Base-by-base conservation (phyloP, 345 rosid species). In the Acer campestre region DNA sequence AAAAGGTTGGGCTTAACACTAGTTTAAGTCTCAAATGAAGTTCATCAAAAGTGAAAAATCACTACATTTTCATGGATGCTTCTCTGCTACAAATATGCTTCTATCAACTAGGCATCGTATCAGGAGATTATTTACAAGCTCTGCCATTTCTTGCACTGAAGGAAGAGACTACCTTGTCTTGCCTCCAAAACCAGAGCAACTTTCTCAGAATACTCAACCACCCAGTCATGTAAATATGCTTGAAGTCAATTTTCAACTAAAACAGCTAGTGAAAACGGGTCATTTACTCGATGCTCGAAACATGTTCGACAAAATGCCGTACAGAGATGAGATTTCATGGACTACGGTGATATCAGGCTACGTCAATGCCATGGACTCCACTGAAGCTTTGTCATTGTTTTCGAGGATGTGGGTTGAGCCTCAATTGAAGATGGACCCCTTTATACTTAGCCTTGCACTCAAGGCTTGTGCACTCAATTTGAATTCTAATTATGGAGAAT, bases 331-430 rank as follows among this genome's bases (percentile, higher is more conserved):
- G 70, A 70, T 86, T 75, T 88, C 97, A 2, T 95, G 98, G 98
- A 95, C 99, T 70, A 78, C 84, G 3, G 76, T 93, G 64, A 88
- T 93, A 74, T 84, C 93, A 12, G 94, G 97, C 12, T 93, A 92
- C 75, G 91, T 92, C 74, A 81, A 67, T 29, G 86, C 87, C 59
- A 64, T 49, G 61, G 77, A 88, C 74, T 67, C 87, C 29, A 70
- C 59, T 1, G 94, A 90, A 84, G 94, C 96, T 0, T 77, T 95
- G 74, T n/a, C 66, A 70, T 83, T 95, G 82, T 92, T 93, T 80
- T 88, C 87, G 3, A 68, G 68, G 7, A 85, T 93, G 95, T 88
- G 90, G 92, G 70, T 83, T 53, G 86, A 81, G 81, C 90, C 92
- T 48, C 80, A 73, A 12, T 71, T 92, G 73, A 63, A 59, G 13